phyloP scores from a whole-genome alignment of 31 red algal genomes.

The Bonnemaisonia californica region DNA sequence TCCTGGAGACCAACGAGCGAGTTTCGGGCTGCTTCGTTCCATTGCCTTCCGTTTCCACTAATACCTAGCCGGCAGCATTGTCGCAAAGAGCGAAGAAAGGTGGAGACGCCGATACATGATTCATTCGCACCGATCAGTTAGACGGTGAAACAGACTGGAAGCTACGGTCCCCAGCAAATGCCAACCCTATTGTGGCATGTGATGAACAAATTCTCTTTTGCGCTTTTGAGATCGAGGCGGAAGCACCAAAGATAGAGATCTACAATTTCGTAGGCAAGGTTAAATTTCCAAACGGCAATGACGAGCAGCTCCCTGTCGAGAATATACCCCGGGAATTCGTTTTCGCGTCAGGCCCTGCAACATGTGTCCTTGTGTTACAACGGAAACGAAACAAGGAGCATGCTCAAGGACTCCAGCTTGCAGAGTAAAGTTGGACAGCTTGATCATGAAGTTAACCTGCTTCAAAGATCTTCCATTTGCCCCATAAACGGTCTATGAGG shows the following conservation, averaged over 20 bases:
- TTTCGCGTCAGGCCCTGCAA: slow-evolving; percentile 79
- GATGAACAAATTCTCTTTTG: slow-evolving; percentile 66
- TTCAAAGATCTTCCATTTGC: slow-evolving; percentile 87
- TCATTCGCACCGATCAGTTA: slow-evolving; percentile 94
- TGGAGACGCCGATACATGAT: slow-evolving; percentile 68
- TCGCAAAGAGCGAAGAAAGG: slow-evolving; percentile 6
- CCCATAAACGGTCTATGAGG: slow-evolving; percentile 76
- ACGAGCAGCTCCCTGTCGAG: slow-evolving; percentile 79
- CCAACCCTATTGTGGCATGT: slow-evolving; percentile 51
- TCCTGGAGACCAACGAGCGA: slow-evolving; percentile 84
- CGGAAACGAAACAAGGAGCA: slow-evolving; percentile 77
- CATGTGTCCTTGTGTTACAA: slow-evolving; percentile 86
- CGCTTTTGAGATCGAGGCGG: slow-evolving; percentile 63
- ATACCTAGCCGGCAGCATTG: not conserved
- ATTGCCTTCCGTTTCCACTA: slow-evolving; percentile 47
- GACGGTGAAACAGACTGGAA: slow-evolving; percentile 99
- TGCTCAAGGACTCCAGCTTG: slow-evolving; percentile 75
- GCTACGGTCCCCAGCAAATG: slow-evolving; percentile 76
- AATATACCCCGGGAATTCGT: slow-evolving; percentile 94
- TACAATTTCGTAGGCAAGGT: slow-evolving; percentile 92
- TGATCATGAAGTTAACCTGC: slow-evolving; percentile 84
- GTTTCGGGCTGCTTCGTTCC: slow-evolving; percentile 92
- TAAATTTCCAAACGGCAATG: slow-evolving; percentile 43
- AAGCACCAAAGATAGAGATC: slow-evolving; percentile 85
- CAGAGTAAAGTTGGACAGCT: slow-evolving; percentile 90